Base-by-base conservation (phyloP, 495 filamentous ascomycete genomes). In the Astrothelium macrocarpum region DNA sequence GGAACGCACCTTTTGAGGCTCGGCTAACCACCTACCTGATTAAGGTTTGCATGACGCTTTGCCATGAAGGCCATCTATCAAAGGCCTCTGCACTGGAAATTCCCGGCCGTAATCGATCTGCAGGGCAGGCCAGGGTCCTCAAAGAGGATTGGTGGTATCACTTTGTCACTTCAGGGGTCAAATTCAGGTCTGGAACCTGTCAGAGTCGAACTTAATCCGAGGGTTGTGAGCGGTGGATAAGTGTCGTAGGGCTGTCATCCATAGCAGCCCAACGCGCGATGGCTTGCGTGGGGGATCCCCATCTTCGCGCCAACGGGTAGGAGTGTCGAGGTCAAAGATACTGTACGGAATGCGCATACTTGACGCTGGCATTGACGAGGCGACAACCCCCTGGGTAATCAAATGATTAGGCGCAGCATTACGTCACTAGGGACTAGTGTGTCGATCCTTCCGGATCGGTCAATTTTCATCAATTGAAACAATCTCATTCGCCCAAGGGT, bases 1-100 rank as follows among this genome's bases (percentile, higher is more conserved):
- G 49, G 25, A 29, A 56, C 49, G 49, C 43, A 29, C 23, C 49
- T 56, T 56, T 56, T 56, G 49, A 56, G 49, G 49, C 49, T 56
- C 49, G 49, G 49, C 25, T 56, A 56, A 56, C 20, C 49, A 56
- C 49, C 49, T 56, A 12, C 49, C 49, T 26, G 25, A 56, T 56
- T 28, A 29, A 56, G 49, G 10, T 49, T 11, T 56, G 49, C 49
- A 56, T 56, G 49, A 56, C 49, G 49, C 49, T 16, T 56, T 56
- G 25, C 49, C 49, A 28, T 16, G 49, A 56, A 29, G 12, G 49
- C 25, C 20, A 56, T 56, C 49, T 56, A 9, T 56, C 25, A 25
- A n/a, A 26, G 20, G 49, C 25, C 49, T 56, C 25, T 56, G 49
- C 49, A 16, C 49, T 29, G 49, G 49, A 25, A 56, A 56, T 4